phyloP scores from a whole-genome alignment of 805 yeast species.

The Kodamaea neixiangensis region DNA sequence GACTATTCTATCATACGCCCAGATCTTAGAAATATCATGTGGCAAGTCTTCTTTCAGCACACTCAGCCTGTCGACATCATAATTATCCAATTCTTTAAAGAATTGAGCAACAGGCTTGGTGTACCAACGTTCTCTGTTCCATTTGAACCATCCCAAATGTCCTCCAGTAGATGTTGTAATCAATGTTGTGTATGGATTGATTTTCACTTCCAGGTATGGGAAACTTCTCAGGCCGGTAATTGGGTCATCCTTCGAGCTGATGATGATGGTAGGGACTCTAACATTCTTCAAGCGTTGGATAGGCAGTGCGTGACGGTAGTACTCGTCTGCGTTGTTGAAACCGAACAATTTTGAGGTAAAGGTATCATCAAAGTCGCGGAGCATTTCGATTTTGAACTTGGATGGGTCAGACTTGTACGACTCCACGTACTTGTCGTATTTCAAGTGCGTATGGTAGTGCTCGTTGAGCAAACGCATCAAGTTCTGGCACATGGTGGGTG shows the following conservation, averaged over 20 bases:
- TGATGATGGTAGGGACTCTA: slow-evolving; percentile 60
- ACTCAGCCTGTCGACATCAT: slow-evolving; percentile 20
- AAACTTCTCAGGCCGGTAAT: slow-evolving; percentile 54
- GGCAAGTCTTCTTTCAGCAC: slow-evolving; percentile 25
- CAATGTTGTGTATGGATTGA: slow-evolving; percentile 60
- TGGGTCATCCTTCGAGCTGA: slow-evolving; percentile 70
- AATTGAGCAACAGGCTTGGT: slow-evolving; percentile 36
- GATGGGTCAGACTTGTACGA: slow-evolving; percentile 32
- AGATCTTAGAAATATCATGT: slow-evolving; percentile 26
- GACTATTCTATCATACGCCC: slow-evolving; percentile 38
- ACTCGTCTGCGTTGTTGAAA: slow-evolving; percentile 59
- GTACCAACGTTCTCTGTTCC: slow-evolving; percentile 38
- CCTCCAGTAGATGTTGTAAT: slow-evolving; percentile 69
- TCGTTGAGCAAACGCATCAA: slow-evolving; percentile 32
- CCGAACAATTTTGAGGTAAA: slow-evolving; percentile 67
- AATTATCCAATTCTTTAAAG: slow-evolving; percentile 32
- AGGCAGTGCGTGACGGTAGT: slow-evolving; percentile 68
- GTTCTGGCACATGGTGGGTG: slow-evolving; percentile 45
- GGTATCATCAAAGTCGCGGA: slow-evolving; percentile 59
- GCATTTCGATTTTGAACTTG: slow-evolving; percentile 32
- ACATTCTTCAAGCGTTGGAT: slow-evolving; percentile 54
- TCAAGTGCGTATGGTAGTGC: slow-evolving; percentile 32
- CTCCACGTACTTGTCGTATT: slow-evolving; percentile 18
- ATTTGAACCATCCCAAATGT: slow-evolving; percentile 57
- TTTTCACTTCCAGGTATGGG: slow-evolving; percentile 50